Conservation (phyloP, 208 protist species). For the Trypanosoma congolense region DNA sequence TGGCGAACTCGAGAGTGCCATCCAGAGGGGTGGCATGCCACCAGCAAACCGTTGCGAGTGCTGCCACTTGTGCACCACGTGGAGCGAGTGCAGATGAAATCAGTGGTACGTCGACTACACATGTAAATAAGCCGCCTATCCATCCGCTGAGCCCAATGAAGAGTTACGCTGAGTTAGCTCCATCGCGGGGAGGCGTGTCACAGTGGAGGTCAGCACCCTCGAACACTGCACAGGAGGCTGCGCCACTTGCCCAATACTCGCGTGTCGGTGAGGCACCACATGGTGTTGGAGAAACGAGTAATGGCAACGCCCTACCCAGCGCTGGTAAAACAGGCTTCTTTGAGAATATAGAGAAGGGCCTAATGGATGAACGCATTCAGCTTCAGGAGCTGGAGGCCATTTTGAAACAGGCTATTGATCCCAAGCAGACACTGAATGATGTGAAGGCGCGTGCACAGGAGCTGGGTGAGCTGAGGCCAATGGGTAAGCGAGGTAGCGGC, state of each 20-base stretch:
- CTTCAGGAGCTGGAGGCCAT: conserved; percentile 10
- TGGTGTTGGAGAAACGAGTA: background rate
- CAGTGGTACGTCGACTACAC: background rate
- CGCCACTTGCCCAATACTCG: background rate
- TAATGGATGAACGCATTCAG: conserved; percentile 6
- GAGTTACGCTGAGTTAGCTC: background rate
- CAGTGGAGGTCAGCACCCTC: too few relatives aligned
- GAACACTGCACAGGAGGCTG: background rate
- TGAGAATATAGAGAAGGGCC: background rate
- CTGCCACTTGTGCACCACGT: background rate
- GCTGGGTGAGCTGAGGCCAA: background rate
- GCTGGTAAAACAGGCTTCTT: background rate
- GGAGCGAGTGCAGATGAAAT: background rate
- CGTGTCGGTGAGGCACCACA: background rate
- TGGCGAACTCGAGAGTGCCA: too few relatives aligned
- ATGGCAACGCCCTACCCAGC: background rate
- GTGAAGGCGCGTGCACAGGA: background rate
- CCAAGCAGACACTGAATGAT: background rate
- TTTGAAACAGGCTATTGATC: conserved; percentile 2
- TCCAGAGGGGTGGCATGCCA: too few relatives aligned
- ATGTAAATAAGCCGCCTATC: background rate
- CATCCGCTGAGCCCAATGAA: background rate
- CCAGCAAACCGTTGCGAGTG: too few relatives aligned
- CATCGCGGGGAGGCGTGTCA: background rate
- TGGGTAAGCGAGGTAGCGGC: too few relatives aligned